These are phyloP conservation scores for Claviceps paspali DNA, from an alignment of 2,329 filamentous ascomycete genomes.

Conservation along the genomic window DNA sequence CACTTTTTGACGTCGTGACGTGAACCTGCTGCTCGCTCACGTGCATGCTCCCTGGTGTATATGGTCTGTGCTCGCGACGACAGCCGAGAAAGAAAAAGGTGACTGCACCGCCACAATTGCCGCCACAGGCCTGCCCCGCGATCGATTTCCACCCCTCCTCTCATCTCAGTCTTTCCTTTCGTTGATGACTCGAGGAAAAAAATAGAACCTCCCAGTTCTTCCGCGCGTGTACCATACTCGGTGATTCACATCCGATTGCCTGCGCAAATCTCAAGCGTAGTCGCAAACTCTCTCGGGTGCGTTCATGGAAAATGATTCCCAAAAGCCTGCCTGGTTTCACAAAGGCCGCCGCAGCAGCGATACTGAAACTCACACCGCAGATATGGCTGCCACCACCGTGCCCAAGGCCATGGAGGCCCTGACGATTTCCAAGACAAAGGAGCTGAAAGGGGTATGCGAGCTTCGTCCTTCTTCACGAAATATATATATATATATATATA, in stretches of 20 bases:
- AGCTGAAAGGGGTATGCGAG: constrained; percentile 38
- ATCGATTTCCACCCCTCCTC: constrained; percentile 22
- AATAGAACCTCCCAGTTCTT: neutral
- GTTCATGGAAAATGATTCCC: no score
- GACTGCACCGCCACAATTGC: neutral
- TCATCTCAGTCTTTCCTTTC: neutral
- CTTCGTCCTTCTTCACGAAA: neutral
- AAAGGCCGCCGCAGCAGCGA: no score
- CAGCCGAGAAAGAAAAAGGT: no score
- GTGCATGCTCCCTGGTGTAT: no score
- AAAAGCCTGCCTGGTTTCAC: constrained; percentile 1
- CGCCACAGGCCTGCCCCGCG: constrained; percentile 16
- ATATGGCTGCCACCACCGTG: constrained; percentile 28
- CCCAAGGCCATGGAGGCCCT: constrained; percentile 35
- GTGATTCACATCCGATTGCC: constrained; percentile 10
- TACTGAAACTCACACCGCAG: no score
- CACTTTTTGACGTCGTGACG: no score
- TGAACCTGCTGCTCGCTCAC: no score
- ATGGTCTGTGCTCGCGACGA: no score
- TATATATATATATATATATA: no score
- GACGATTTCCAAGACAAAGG: constrained; percentile 42
- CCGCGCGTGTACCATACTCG: no score
- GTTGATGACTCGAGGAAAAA: constrained; percentile 16
- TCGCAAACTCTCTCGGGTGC: no score
- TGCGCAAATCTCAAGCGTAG: constrained; percentile 1